A percentile compares a stretch with the other conserved stretches of the same genome.
These are phyloP conservation scores for Pythium guiyangense DNA, from an alignment of 352 stramenopile genomes.

Conservation along the genomic window DNA sequence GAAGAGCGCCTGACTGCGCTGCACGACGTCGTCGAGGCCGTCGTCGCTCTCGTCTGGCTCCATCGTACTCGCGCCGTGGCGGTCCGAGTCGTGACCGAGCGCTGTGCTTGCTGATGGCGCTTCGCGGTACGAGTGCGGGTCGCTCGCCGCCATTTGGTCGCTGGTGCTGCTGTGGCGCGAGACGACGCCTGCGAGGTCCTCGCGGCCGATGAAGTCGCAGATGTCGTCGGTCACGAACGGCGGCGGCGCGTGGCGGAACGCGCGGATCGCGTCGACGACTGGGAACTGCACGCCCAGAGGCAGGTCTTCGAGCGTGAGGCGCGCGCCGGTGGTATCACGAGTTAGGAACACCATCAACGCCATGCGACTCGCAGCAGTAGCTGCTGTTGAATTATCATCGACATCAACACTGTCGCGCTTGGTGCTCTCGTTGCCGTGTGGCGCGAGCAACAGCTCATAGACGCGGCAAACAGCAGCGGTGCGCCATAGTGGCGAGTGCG, in stretches of 20 bases:
- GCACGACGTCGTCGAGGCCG: constrained; percentile 57
- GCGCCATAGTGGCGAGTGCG: constrained; percentile 17
- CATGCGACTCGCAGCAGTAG: constrained; percentile 6
- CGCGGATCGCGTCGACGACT: constrained; percentile 47
- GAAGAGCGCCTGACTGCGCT: constrained; percentile 54
- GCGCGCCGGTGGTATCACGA: constrained; percentile 27
- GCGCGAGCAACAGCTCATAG: constrained; percentile 30
- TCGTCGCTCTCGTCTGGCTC: constrained; percentile 19
- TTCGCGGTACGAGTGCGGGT: background rate
- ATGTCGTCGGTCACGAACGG: constrained; percentile 50
- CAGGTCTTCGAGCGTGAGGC: constrained; percentile 47
- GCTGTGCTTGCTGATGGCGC: background rate
- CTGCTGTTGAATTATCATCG: constrained; percentile 1
- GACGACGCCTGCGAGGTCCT: constrained; percentile 42
- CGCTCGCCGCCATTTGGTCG: background rate
- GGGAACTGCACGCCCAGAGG: constrained; percentile 54
- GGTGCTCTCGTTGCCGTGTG: background rate
- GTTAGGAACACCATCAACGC: constrained; percentile 50
- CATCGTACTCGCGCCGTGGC: background rate
- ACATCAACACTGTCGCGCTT: no score
- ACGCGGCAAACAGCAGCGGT: constrained; percentile 33
- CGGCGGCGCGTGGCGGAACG: constrained; percentile 57
- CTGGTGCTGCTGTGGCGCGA: background rate
- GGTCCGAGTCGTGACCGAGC: background rate
- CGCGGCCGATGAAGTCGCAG: constrained; percentile 47